These are phyloP conservation scores for Cornus controversa DNA, from an alignment of 148 eudicot species.

Conservation along the genomic window DNA sequence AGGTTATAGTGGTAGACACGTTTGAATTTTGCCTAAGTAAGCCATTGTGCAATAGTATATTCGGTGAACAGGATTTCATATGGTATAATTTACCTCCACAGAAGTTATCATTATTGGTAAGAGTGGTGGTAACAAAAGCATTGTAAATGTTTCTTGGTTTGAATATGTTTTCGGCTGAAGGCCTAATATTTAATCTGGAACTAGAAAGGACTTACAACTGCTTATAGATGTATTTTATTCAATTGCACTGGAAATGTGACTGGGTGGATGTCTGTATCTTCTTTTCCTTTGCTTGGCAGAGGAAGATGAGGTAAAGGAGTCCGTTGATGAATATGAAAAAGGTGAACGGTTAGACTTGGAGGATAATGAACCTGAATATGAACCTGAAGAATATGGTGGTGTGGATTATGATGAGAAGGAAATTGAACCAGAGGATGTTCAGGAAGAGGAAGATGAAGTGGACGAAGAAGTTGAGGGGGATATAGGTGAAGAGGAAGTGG, in stretches of 20 bases:
- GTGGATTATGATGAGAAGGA: conserved; percentile 90
- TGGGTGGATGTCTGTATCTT: conserved; percentile 40
- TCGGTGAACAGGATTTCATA: background rate
- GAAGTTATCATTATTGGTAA: background rate
- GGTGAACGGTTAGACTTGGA: conserved; percentile 91
- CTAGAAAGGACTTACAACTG: conserved; percentile 2
- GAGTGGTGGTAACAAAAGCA: background rate
- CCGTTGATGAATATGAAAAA: conserved; percentile 79
- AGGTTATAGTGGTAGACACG: background rate
- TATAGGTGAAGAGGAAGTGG: conserved; percentile 59
- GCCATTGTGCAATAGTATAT: background rate
- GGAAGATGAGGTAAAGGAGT: conserved; percentile 71
- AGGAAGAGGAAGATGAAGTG: conserved; percentile 64
- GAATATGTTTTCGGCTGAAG: background rate
- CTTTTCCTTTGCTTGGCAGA: conserved; percentile 64
- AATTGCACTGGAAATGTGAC: conserved; percentile 15
- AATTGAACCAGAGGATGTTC: conserved; percentile 58
- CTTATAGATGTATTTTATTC: background rate
- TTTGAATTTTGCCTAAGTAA: background rate
- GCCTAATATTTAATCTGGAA: background rate
- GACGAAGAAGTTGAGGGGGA: conserved; percentile 64
- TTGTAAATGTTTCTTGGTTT: background rate
- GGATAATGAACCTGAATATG: conserved; percentile 95
- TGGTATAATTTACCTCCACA: background rate
- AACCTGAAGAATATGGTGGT: conserved; percentile 85